Base-by-base conservation (phyloP, 768 basidiomycete species). In the Terana coerulea region DNA sequence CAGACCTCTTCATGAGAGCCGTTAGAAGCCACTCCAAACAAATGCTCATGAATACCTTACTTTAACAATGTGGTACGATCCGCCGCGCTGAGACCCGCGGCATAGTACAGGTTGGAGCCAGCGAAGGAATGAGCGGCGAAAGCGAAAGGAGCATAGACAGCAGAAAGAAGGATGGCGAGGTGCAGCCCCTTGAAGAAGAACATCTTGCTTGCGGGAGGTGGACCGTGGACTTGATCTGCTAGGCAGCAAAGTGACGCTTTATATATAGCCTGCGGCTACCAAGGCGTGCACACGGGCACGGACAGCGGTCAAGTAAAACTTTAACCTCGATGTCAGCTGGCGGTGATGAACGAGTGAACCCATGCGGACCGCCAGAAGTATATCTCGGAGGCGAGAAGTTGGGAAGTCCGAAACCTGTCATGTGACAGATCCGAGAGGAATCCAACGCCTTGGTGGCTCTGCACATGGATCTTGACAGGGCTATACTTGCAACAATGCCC, bases 31-130 rank as follows among this genome's bases (percentile, higher is more conserved):
- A 8, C 12, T n/a, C 19, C 24, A 12, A 30, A 25, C 17, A 46
- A 30, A 2, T 2, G 30, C 11, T 6, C 2, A 2, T n/a, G n/a
- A n/a, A n/a, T 35, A 6, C 48, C 57, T 31, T 31, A 62, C 61
- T 51, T 34, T 6, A 61, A 44, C 31, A 61, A 28, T 11, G 58
- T 58, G 10, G 54, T 58, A n/a, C 54, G 58, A 11, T 54, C 44
- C n/a, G 45, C 45, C 1, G 48, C n/a, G 30, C 35, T 47, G 6
- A 64, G 42, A 2, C 62, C 62, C 7, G 62, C 59, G 11, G 62
- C 62, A 51, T 64, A 64, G 47, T 64, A 64, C 19, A 64, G 31
- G 39, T 59, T 64, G 15, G 59, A 59, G 2, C 62, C 62, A 3
- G 62, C 62, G 26, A 63, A 63, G 21, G 55, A 47, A 5, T 56